phyloP scores from a whole-genome alignment of 768 basidiomycete genomes.

The Hygrocybe coccinea region DNA sequence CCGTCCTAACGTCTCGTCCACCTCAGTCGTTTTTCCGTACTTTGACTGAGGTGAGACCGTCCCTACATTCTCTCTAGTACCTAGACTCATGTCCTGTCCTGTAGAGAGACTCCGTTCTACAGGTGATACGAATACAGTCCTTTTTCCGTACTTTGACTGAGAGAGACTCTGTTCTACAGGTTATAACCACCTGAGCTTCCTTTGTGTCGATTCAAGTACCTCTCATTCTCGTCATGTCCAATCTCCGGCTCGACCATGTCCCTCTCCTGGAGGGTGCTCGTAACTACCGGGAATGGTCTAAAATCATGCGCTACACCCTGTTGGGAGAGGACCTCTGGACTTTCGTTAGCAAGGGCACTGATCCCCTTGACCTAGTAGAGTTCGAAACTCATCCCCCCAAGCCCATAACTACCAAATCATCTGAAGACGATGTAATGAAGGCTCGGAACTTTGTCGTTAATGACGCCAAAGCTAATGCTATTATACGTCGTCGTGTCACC shows the following conservation, averaged over 20 bases:
- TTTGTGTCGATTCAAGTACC: no score
- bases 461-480: neutral
- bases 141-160: no score
- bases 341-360: neutral
- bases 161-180: no score
- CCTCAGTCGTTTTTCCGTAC: no score
- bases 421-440: neutral
- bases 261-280: neutral
- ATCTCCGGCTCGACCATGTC: neutral
- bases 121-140: no score
- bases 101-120: no score
- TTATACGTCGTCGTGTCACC: neutral
- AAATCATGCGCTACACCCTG: neutral
- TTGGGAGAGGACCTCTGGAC: neutral
- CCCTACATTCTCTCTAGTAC: no score
- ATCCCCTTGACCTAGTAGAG: neutral
- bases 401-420: neutral
- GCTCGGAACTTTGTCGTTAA: neutral
- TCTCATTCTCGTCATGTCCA: neutral
- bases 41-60: no score
- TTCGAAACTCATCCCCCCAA: neutral
- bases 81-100: no score
- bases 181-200: no score
- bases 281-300: neutral
- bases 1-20: no score